Evolutionary conservation across 139 green algal species (phyloP).

Genomic region (Pseudopediastrum boryanum): DNA sequence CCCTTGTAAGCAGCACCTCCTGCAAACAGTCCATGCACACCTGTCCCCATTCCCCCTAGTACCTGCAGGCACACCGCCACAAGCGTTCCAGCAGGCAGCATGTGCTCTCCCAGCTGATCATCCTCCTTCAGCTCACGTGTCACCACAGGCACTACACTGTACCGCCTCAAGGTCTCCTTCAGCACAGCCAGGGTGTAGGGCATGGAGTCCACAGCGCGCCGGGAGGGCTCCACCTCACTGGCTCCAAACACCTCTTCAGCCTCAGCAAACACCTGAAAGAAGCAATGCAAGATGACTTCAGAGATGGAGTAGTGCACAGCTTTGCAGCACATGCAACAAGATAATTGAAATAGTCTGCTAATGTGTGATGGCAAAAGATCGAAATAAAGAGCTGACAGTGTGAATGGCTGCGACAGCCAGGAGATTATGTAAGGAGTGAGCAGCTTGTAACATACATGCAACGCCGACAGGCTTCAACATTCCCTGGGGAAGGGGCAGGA

Average conservation of each 20-base stretch:
- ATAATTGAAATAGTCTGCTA: no score
- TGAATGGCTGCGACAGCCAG: no score
- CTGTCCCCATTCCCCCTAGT: background rate
- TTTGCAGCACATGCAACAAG: no score
- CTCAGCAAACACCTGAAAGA: conserved; percentile 56
- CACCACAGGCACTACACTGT: conserved; percentile 93
- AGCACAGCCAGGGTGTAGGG: conserved; percentile 82
- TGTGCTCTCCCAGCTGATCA: conserved; percentile 74
- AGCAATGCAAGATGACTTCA: no score
- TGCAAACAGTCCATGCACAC: background rate
- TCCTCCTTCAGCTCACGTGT: conserved; percentile 69
- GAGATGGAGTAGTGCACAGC: no score
- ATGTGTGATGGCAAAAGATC: no score
- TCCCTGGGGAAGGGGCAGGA: no score
- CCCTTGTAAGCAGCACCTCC: no score
- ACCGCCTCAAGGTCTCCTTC: conserved; percentile 76
- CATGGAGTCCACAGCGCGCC: conserved; percentile 73
- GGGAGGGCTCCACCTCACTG: conserved; percentile 36
- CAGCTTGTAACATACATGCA: no score
- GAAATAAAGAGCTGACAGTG: no score
- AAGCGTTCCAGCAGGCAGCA: conserved; percentile 73
- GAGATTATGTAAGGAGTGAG: no score
- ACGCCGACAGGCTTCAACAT: no score
- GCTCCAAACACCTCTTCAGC: conserved; percentile 57
- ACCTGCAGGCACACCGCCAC: conserved; percentile 70